Base-by-base conservation (phyloP, 495 filamentous ascomycete species). In the Penicillium paradoxum region DNA sequence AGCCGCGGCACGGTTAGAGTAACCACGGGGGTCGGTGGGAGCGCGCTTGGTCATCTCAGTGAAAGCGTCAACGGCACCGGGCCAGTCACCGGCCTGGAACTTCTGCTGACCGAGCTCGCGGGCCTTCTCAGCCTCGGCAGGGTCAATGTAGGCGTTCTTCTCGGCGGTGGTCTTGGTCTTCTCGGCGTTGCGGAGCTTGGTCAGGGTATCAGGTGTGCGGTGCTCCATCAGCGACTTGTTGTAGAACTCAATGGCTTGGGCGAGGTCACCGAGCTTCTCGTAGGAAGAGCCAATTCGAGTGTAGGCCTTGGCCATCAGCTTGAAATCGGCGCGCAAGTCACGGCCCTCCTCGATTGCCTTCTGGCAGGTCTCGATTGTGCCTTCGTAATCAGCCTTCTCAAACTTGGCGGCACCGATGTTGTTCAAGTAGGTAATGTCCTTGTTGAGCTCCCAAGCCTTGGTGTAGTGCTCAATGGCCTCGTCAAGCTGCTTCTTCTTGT, bases 401-500 rank as follows among this genome's bases (percentile, higher is more conserved):
- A 90, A 97, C 57, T 95, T 83, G 38, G 93, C 93, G 4, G 93
- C 95, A 54, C 91, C 89, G 21, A 91, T 79, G 72, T 99, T 99
- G 76, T 95, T 97, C 55, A 97, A 77, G 69, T 97, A 99, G 13
- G 91, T 93, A 63, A 97, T 91, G 57, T 99, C 93, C 77, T 96
- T 91, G 82, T 91, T 76, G 41, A 92, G 57, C 43, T 91, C 88
- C 95, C 95, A 99, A 2, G 93, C 93, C 67, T 95, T 96, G 62
- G 74, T 79, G 75, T 99, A 99, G 75, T 99, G 91, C 68, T 89
- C 83, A 62, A 97, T 95, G 38, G 93, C 93, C 61, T 84, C 82
- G 59, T 97, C 95, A 52, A 97, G 93, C 62, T 96, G 83, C 59
- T 90, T 83, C 82, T 97, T 96, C 84, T 97, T 99, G 78, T 99